These are phyloP conservation scores for Fagus crenata DNA, from an alignment of 306 rosid species.

Conservation along the genomic window DNA sequence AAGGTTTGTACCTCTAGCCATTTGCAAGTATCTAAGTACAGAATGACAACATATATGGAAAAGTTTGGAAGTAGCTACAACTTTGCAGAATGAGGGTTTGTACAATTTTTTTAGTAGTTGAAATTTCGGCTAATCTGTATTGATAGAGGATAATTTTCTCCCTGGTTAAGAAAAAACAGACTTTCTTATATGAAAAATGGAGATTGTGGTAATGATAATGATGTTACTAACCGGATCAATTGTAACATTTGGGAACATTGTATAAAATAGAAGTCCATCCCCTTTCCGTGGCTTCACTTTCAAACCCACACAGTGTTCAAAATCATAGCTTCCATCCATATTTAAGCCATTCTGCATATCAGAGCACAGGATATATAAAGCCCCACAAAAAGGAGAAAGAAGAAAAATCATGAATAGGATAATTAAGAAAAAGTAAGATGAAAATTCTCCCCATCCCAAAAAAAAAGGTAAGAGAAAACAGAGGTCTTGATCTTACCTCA, in stretches of 20 bases:
- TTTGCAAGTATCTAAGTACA: no score
- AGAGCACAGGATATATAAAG: conserved; percentile 9
- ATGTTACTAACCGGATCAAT: conserved; percentile 71
- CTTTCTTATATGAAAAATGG: background rate
- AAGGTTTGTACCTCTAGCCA: no score
- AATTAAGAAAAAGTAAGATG: conserved; percentile 12
- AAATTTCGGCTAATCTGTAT: background rate
- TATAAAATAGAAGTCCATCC: conserved; percentile 87
- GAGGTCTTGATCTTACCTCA: conserved; percentile 57
- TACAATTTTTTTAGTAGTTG: background rate
- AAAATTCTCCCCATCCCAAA: background rate
- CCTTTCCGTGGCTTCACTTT: conserved; percentile 85
- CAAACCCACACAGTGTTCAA: conserved; percentile 57
- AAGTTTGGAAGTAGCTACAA: background rate
- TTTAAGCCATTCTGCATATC: conserved; percentile 70
- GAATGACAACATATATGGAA: no score
- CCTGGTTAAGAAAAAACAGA: background rate
- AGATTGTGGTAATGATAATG: background rate
- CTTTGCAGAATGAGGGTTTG: background rate
- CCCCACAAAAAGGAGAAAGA: background rate
- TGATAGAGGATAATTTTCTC: background rate
- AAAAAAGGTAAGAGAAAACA: background rate
- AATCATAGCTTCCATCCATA: conserved; percentile 59
- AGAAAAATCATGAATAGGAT: background rate
- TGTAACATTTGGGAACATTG: conserved; percentile 69